Evolutionary conservation across 148 eudicot genomes (phyloP), one percentile per base, ranked within the genome.

Genomic region (Chenopodium suecicum): DNA sequence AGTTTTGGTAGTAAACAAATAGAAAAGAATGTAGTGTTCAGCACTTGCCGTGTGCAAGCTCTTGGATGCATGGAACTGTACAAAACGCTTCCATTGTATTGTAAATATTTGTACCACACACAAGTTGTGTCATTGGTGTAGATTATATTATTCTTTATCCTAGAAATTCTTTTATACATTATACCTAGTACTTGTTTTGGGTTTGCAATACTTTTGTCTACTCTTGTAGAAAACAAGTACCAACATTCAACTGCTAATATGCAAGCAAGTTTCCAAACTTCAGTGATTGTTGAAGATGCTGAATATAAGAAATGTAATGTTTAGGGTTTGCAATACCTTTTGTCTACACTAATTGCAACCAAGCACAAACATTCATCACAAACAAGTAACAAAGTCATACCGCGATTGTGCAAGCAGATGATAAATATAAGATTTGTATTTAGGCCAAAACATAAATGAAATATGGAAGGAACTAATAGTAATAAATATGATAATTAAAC

Each of bases 21-120:
- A 56, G 37, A 70, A 25, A 63, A 14, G 62, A 9, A 67, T 67
- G 79, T 50, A 58, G 25, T 73, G 47, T 27, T 77, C 27, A 60
- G 70, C 47, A 32, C 17, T 56, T 73, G 67, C 27, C 70, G 12
- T 79, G 75, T 79, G 50, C 71, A 74, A 79, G 68, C 44, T 25
- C 48, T 74, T 77, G 76, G 31, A 58, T 77, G 17, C 68, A 56
- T 63, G 82, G 60, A 66, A 68, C 27, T 78, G 83, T 81, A 81
- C 83, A 64, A 66, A 34, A 13, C 23, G 52, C 41, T 29, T 44
- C 23, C 50, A 79, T 70, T 70, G 48, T 79, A 56, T 50, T 79
- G 82, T 79, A 70, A 52, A 79, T 79, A 79, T 54, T 47, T 62
- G 48, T 69, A 31, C 29, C 11, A n/a, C 68, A 54, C 25, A 27